Percentiles rank a stretch among this genome's conserved stretches.
These are phyloP conservation scores for Cornus florida DNA, from an alignment of 148 eudicot species.

Conservation along the genomic window DNA sequence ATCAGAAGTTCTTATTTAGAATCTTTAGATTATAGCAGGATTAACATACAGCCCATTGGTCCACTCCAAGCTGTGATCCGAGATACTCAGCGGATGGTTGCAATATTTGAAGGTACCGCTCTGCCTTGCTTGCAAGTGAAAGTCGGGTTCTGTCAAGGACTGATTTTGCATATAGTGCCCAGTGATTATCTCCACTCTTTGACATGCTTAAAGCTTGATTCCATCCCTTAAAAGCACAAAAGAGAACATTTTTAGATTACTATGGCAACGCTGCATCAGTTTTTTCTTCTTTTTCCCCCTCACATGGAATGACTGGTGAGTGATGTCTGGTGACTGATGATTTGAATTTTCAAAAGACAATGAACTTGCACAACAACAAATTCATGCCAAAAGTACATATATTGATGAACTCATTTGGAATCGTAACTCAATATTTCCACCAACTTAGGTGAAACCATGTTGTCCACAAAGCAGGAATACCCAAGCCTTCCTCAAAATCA, in stretches of 20 bases:
- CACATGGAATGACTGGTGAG: neutral
- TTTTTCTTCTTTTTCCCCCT: neutral
- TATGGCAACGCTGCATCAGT: neutral
- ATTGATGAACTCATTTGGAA: neutral
- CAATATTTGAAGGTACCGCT: slow-evolving; percentile 71
- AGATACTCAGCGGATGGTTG: slow-evolving; percentile 98
- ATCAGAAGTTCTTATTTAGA: neutral
- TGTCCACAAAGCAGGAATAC: neutral
- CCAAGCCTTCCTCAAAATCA: neutral
- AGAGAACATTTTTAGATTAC: slow-evolving; percentile 11
- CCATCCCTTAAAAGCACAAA: slow-evolving; percentile 65
- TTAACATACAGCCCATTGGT: slow-evolving; percentile 87
- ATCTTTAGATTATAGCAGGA: neutral
- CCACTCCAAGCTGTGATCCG: slow-evolving; percentile 87
- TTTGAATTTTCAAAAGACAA: neutral
- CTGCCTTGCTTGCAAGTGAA: slow-evolving; percentile 87
- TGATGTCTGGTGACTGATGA: neutral
- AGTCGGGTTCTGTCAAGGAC: slow-evolving; percentile 95
- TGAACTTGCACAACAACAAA: neutral
- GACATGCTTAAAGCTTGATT: slow-evolving; percentile 65
- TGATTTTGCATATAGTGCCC: slow-evolving; percentile 96
- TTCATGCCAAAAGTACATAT: neutral
- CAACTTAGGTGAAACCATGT: neutral
- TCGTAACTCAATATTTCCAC: too few relatives aligned
- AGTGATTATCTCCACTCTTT: slow-evolving; percentile 54